These are phyloP conservation scores for Microbotryomycetes sp. DNA, from an alignment of 1,284 basidiomycete genomes.

Conservation along the genomic window DNA sequence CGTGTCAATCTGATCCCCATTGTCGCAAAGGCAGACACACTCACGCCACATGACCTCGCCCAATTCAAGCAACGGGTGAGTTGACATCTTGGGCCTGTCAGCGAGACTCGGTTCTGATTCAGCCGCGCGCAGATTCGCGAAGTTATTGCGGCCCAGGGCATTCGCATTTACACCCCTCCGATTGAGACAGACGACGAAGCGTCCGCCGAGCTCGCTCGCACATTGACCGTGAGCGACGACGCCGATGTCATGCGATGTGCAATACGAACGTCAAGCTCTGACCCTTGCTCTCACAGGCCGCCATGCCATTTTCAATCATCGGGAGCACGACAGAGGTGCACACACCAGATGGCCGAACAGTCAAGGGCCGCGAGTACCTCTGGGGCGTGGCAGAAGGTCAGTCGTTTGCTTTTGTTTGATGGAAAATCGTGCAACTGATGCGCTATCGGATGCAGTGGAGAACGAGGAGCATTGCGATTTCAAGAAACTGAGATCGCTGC, in stretches of 20 bases:
- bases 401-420: slow-evolving; percentile 30
- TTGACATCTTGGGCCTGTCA: slow-evolving; percentile 29
- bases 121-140: slow-evolving; percentile 62
- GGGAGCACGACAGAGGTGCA: slow-evolving; percentile 91
- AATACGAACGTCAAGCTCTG: background rate
- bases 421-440: background rate
- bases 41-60: slow-evolving; percentile 85
- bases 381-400: slow-evolving; percentile 97
- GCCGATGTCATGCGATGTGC: background rate
- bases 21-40: slow-evolving; percentile 90
- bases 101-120: background rate
- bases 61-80: slow-evolving; percentile 86
- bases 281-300: slow-evolving; percentile 46
- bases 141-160: slow-evolving; percentile 81
- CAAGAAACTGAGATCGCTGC: slow-evolving; percentile 88
- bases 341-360: slow-evolving; percentile 80
- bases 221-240: slow-evolving; percentile 49
- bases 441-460: slow-evolving; percentile 59
- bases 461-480: slow-evolving; percentile 99
- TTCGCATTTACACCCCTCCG: slow-evolving; percentile 89
- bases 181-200: slow-evolving; percentile 84
- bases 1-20: slow-evolving; percentile 98
- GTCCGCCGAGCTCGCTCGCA: slow-evolving; percentile 79
- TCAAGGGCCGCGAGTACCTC: slow-evolving; percentile 98
- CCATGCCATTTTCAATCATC: slow-evolving; percentile 98